Base-by-base conservation (phyloP, 2,329 filamentous ascomycete species). In the Cryphonectria japonica region DNA sequence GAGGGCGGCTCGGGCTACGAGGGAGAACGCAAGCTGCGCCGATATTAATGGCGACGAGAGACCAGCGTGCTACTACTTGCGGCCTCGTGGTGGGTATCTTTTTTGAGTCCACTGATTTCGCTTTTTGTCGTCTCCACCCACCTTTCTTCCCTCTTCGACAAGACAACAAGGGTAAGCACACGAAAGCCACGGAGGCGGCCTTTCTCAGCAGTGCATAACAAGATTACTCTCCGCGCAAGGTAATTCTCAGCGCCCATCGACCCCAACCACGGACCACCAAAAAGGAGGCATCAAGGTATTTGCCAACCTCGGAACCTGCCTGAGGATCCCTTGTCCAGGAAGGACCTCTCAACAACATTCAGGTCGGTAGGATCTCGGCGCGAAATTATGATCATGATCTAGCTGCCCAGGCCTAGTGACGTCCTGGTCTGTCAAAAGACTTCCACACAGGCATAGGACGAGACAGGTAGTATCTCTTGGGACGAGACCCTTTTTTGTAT, bases 1-100 rank as follows among this genome's bases (percentile, higher is more conserved):
- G 94, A 97, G 67, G 92, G 92, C 78, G 90, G 91, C 79, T 72
- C 72, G 32, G 88, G 89, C 75, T 91, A 95, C 82, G 94, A 97
- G 78, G 95, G 97, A 81, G 88, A 89, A 66, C 82, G 88, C 71
- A 91, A 91, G 81, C 79, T 91, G 73, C 88, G 89, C 74, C 87
- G 89, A 74, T 91, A 91, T 82, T 90, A 84, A 73, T 71, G 29
- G 83, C 78, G 78, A 79, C 78, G 80, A 79, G 76, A 73, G 76
- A 73, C 59, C 71, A 65, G 62, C 73, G 74, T 78, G 81, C 79
- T 80, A 50, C 8, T 50, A 72, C 64, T 70, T 63, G 61, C 72
- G 73, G 78, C 81, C 79, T 81, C 81, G 79, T 78, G 82, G 84
- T 86, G 83, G 84, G 85, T 85, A 84, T 85, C 79, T 71, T 68